phyloP scores from a whole-genome alignment of 1,139 yeast species.

The Ogataea hybrid region DNA sequence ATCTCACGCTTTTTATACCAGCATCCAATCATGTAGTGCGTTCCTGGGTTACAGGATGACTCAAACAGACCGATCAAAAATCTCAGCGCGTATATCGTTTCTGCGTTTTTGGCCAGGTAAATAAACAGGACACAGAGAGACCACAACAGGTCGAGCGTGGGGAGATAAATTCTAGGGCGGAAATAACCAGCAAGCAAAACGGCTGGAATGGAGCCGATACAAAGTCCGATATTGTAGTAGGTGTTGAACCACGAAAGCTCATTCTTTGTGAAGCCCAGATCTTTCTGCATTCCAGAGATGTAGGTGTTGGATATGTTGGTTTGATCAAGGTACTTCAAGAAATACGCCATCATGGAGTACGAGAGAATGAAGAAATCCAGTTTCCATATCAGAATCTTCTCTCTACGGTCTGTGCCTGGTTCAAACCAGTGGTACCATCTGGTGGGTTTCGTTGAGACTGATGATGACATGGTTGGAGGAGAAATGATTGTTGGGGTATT shows the following conservation, averaged over 20 bases:
- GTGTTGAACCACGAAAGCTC: conserved; percentile 24
- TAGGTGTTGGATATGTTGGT: conserved; percentile 65
- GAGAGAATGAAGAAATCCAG: conserved; percentile 59
- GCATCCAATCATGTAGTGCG: conserved; percentile 30
- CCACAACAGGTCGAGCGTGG: conserved; percentile 17
- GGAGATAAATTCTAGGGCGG: conserved; percentile 51
- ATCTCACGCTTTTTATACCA: conserved; percentile 34
- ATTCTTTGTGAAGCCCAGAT: conserved; percentile 42
- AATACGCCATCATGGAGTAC: conserved; percentile 53
- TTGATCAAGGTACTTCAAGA: conserved; percentile 70
- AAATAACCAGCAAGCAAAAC: conserved; percentile 50
- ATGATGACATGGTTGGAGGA: conserved; percentile 1
- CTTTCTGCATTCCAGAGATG: conserved; percentile 62
- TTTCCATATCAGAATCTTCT: conserved; percentile 53
- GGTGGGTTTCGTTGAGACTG: not conserved
- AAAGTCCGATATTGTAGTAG: conserved; percentile 28
- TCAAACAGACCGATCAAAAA: conserved; percentile 37
- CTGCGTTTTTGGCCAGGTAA: conserved; percentile 21
- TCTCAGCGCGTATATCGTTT: conserved; percentile 32
- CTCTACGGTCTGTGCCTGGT: conserved; percentile 28
- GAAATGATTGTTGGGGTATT: not conserved
- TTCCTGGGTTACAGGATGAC: conserved; percentile 32
- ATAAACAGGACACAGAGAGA: conserved; percentile 21
- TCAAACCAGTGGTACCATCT: conserved; percentile 22
- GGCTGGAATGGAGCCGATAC: conserved; percentile 28